Conservation (phyloP, 208 protist genomes). For the Chromosphaera perkinsii region DNA sequence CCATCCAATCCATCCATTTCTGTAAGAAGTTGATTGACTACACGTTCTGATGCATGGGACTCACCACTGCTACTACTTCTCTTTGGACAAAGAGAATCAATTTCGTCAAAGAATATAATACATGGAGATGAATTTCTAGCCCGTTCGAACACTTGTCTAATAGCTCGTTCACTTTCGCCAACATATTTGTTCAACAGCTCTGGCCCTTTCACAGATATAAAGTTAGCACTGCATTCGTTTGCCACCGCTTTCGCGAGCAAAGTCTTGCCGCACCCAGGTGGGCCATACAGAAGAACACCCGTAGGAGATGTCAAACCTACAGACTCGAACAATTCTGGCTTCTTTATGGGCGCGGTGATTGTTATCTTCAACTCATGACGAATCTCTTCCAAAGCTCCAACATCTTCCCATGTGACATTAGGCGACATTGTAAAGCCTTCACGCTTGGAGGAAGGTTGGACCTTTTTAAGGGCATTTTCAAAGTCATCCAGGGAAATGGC, state of each 20-base stretch:
- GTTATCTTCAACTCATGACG: constrained; percentile 79
- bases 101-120: constrained; percentile 99
- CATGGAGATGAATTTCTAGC: constrained; percentile 74
- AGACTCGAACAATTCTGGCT: constrained; percentile 73
- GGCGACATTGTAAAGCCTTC: constrained; percentile 87
- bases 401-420: constrained; percentile 89
- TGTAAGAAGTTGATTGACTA: constrained; percentile 98
- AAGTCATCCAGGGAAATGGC: constrained; percentile 59
- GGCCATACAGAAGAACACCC: constrained; percentile 94
- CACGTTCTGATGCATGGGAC: constrained; percentile 77
- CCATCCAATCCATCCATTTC: constrained; percentile 97
- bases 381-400: constrained; percentile 87
- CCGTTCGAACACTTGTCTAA: constrained; percentile 87
- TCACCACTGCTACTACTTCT: constrained; percentile 66
- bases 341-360: constrained; percentile 78
- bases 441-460: constrained; percentile 90
- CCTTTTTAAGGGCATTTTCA: constrained; percentile 71
- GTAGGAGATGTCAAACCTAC: constrained; percentile 70
- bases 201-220: constrained; percentile 97
- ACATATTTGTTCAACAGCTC: constrained; percentile 96
- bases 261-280: constrained; percentile 93
- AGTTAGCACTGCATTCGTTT: constrained; percentile 68
- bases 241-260: constrained; percentile 69
- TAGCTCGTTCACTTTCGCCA: constrained; percentile 95
- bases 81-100: constrained; percentile 91